A percentile compares a stretch with the other conserved stretches of the same genome.
phyloP scores from a whole-genome alignment of 768 basidiomycete genomes.

The Russula sp. region DNA sequence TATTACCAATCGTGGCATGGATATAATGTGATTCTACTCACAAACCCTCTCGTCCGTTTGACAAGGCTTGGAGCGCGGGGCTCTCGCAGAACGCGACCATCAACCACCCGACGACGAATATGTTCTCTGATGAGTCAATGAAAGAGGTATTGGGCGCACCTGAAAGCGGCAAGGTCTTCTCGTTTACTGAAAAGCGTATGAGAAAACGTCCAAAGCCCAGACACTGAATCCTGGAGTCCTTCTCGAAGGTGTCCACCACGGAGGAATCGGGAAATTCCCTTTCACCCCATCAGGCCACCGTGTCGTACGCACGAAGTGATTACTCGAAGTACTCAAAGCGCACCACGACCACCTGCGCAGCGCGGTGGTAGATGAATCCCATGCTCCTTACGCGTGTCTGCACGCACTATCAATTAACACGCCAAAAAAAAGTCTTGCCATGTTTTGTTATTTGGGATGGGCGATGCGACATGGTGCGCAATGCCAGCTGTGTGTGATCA shows the following conservation, averaged over 20 bases:
- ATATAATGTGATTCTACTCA: slow-evolving; percentile 17
- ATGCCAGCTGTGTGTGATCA: slow-evolving; percentile 17
- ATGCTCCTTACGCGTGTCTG: slow-evolving; percentile 20
- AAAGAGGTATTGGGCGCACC: slow-evolving; percentile 8
- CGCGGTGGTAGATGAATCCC: slow-evolving; percentile 19
- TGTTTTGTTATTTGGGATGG: slow-evolving; percentile 1
- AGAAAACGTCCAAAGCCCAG: slow-evolving; percentile 21
- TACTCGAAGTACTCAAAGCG: slow-evolving; percentile 4
- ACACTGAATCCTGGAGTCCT: slow-evolving; percentile 23
- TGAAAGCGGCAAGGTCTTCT: not conserved
- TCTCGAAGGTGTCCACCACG: slow-evolving; percentile 17
- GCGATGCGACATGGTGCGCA: slow-evolving; percentile 12
- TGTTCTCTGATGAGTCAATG: slow-evolving; percentile 19
- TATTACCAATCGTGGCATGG: slow-evolving; percentile 22
- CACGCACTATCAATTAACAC: slow-evolving; percentile 16
- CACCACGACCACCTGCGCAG: slow-evolving; percentile 18
- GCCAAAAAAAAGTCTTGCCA: slow-evolving; percentile 21
- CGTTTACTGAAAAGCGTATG: not conserved
- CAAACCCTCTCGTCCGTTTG: slow-evolving; percentile 8
- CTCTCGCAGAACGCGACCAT: slow-evolving; percentile 12
- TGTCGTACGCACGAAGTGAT: slow-evolving; percentile 17
- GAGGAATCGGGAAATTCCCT: not conserved
- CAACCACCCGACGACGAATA: slow-evolving; percentile 17
- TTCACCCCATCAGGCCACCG: slow-evolving; percentile 13
- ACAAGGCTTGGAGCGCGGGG: slow-evolving; percentile 19